A percentile compares a stretch with the other conserved stretches of the same genome.
Evolutionary conservation across 306 rosid genomes (phyloP).

Genomic region (Begonia peltatifolia): DNA sequence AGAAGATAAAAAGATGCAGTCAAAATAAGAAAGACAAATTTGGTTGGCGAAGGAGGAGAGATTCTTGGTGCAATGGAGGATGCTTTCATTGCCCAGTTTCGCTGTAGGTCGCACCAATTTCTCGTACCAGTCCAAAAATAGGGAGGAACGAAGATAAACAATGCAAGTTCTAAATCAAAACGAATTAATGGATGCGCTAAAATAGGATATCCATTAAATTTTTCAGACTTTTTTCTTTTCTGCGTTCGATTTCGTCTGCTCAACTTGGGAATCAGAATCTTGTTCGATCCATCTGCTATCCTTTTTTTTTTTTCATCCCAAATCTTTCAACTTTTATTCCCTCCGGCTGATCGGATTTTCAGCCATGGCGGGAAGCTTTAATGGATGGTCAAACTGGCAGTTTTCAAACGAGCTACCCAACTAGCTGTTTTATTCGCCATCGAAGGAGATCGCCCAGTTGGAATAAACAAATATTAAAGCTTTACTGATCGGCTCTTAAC

Average conservation of each 20-base stretch:
- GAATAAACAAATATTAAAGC: conserved; percentile 16
- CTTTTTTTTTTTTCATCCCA: background rate
- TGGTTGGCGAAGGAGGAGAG: too few relatives aligned
- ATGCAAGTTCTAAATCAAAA: background rate
- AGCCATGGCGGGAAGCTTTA: conserved; percentile 18
- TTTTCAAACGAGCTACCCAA: conserved; percentile 12
- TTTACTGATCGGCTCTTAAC: conserved; percentile 10
- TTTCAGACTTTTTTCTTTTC: background rate
- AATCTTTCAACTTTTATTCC: background rate
- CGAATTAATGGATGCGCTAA: background rate
- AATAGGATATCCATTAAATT: background rate
- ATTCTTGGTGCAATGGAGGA: too few relatives aligned
- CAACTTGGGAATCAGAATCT: conserved; percentile 7
- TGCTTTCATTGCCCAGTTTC: too few relatives aligned
- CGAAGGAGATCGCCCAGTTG: conserved; percentile 17
- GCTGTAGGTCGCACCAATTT: background rate
- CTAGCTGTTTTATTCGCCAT: conserved; percentile 12
- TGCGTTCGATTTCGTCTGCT: conserved; percentile 2
- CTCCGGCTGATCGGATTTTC: background rate
- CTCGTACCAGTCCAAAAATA: background rate
- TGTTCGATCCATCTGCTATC: background rate
- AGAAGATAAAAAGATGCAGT: too few relatives aligned
- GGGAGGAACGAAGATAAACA: background rate
- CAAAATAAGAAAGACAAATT: too few relatives aligned
- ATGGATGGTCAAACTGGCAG: conserved; percentile 13